Evolutionary conservation across 1,284 basidiomycete genomes (phyloP), one percentile per base, ranked within the genome.

Genomic region (Ustilago xerochloae): DNA sequence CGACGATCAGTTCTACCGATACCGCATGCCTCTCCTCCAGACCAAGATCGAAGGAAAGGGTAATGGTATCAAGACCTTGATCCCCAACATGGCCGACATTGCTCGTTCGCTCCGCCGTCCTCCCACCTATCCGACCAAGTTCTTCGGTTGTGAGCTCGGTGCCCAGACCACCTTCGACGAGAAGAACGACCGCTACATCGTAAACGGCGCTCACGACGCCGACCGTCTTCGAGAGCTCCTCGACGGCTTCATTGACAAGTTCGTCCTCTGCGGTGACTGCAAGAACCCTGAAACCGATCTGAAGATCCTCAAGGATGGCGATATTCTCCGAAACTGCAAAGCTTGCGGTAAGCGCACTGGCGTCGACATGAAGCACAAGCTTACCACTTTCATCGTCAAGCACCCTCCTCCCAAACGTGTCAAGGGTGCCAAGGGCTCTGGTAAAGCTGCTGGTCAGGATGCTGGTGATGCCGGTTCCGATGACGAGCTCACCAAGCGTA

Each of bases 231-330:
- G 96, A 66, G 96, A 99, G 86, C 90, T 99, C 8, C 91, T 99
- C 80, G 96, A 99, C 85, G 89, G 86, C 46, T 99, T 99, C 88
- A 99, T 99, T 87, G 83, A 85, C 80, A 97, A 97, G 86, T 99
- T 97, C 82, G 94, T 99, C 56, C 91, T 99, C 28, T 99, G 97
- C 87, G 91, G 91, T 73, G 90, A 91, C 39, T 99, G 97, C 92
- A 98, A 98, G 88, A 99, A 99, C 85, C 97, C 97, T 24, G 97
- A 99, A 87, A 99, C 97, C 41, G 96, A 98, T 83, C 90, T 98
- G 54, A 87, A 95, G 87, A 91, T 98, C 84, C 90, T 92, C 82
- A 94, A 93, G 86, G 89, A 88, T 63, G 82, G 81, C 49, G 95
- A 97, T 82, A 96, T 99, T 85, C 90, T 92, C 78, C 90, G 95